Evolutionary conservation across 805 yeast genomes (phyloP).

Genomic region (Yarrowia osloensis): DNA sequence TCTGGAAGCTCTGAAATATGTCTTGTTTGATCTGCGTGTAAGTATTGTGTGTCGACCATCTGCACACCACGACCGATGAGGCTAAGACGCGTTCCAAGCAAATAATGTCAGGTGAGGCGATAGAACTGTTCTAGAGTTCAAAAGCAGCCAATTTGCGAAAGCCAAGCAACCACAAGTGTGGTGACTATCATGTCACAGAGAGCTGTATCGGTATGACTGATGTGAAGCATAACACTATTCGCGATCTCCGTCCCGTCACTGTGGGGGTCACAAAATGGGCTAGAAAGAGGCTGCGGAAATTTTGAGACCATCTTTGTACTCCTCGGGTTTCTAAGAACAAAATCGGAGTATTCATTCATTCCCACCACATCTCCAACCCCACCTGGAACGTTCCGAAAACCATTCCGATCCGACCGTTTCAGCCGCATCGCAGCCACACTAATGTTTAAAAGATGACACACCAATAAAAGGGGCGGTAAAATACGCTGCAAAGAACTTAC

Average conservation of each 20-base stretch:
- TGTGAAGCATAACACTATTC: neutral
- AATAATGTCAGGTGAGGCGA: too few species aligned
- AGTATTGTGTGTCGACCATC: too few species aligned
- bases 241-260: neutral
- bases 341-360: neutral
- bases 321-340: neutral
- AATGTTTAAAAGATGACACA: slow-evolving; percentile 1
- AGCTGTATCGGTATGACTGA: neutral
- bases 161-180: too few species aligned
- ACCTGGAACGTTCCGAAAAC: neutral
- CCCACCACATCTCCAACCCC: neutral
- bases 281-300: neutral
- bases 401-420: neutral
- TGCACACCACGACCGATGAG: too few species aligned
- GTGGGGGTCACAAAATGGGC: neutral
- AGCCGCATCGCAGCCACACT: neutral
- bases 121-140: too few species aligned
- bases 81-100: too few species aligned
- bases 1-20: too few species aligned
- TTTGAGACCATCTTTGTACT: neutral
- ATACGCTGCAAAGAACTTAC: too few species aligned
- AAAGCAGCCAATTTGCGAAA: too few species aligned
- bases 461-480: neutral
- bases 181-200: neutral
- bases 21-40: too few species aligned